Evolutionary conservation across 2,329 filamentous ascomycete genomes (phyloP).

Genomic region (Tolypocladium guangdongense): DNA sequence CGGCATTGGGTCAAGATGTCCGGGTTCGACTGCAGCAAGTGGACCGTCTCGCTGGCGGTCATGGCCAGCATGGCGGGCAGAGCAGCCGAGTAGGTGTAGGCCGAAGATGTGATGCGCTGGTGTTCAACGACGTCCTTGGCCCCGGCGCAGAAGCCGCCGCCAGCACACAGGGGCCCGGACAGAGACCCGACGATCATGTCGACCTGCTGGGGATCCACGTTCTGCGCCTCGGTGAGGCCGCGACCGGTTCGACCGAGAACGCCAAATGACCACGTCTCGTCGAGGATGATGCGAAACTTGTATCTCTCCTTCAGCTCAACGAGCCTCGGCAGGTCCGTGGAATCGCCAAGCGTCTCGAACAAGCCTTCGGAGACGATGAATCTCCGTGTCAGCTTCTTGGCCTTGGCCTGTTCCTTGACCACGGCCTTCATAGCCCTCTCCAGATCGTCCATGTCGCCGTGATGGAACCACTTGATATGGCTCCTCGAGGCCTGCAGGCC

Average conservation of each 20-base stretch:
- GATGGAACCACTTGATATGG: constrained; percentile 86
- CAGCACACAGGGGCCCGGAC: constrained; percentile 79
- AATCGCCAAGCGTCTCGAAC: constrained; percentile 84
- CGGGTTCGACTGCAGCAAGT: constrained; percentile 75
- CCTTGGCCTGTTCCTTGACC: constrained; percentile 71
- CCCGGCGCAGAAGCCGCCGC: constrained; percentile 92
- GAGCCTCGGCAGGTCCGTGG: constrained; percentile 73
- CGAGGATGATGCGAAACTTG: constrained; percentile 95
- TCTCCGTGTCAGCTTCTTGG: constrained; percentile 78
- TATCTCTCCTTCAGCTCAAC: constrained; percentile 92
- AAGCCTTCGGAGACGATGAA: constrained; percentile 95
- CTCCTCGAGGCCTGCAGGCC: constrained; percentile 88
- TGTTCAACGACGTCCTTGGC: constrained; percentile 88
- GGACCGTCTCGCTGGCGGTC: constrained; percentile 86
- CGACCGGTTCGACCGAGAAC: constrained; percentile 85
- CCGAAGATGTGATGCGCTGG: constrained; percentile 82
- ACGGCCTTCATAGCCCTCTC: constrained; percentile 77
- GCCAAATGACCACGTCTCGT: constrained; percentile 96
- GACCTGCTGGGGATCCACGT: constrained; percentile 84
- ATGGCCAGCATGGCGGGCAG: constrained; percentile 88
- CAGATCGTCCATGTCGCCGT: constrained; percentile 91
- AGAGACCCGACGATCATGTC: constrained; percentile 97
- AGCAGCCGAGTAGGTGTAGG: constrained; percentile 93
- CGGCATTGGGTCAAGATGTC: constrained; percentile 69
- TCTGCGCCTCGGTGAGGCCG: constrained; percentile 90